Evolutionary conservation across 169 alveolate genomes (phyloP).

Genomic region (Cryptosporidium ryanae): DNA sequence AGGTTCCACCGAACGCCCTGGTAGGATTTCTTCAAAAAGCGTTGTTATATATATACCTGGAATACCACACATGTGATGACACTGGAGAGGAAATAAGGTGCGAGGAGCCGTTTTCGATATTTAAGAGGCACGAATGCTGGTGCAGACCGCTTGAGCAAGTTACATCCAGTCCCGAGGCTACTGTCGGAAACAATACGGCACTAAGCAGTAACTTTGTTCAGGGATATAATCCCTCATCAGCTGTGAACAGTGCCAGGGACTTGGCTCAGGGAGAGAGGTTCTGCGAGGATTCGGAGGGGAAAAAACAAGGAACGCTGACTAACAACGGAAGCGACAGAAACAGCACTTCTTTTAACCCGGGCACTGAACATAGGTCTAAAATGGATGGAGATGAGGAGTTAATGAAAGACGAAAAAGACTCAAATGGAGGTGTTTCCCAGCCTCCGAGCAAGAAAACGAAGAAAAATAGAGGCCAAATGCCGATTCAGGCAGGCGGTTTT

Average conservation of each 20-base stretch:
- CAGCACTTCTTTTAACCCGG: too few species aligned
- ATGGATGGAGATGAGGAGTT: too few species aligned
- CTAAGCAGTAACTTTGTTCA: too few species aligned
- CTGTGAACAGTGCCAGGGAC: too few species aligned
- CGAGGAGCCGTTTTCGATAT: slow-evolving; percentile 88
- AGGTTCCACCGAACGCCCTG: slow-evolving; percentile 88
- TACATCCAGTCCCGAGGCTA: slow-evolving; percentile 12
- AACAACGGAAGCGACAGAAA: too few species aligned
- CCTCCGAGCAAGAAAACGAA: slow-evolving; percentile 9
- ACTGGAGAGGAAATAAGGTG: slow-evolving; percentile 80
- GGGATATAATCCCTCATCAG: too few species aligned
- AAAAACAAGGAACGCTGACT: too few species aligned
- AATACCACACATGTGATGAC: slow-evolving; percentile 83
- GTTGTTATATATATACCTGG: slow-evolving; percentile 86
- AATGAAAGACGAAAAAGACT: not conserved
- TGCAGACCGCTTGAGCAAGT: slow-evolving; percentile 75
- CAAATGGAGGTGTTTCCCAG: not conserved
- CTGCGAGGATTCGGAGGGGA: too few species aligned
- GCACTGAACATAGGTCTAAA: too few species aligned
- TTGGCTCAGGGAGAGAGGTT: too few species aligned
- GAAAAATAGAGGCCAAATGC: not conserved
- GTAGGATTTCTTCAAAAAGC: slow-evolving; percentile 90
- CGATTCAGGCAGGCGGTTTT: slow-evolving; percentile 15
- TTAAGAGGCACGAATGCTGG: slow-evolving; percentile 88
- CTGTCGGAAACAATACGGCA: too few species aligned